Evolutionary conservation across 78 protist genomes (phyloP).

Genomic region (Isochrysis galbana): DNA sequence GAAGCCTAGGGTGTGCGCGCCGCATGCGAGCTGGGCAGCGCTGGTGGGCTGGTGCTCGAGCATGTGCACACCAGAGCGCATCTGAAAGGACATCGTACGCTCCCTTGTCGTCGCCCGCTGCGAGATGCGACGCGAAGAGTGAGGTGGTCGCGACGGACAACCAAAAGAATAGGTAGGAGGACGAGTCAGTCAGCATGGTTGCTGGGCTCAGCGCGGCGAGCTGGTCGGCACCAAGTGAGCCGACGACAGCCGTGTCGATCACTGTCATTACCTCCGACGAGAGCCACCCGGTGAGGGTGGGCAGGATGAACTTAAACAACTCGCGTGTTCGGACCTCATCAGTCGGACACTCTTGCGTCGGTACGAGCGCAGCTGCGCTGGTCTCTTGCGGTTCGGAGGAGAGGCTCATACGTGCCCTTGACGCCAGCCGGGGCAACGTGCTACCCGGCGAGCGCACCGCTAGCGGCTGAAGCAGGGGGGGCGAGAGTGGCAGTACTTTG

Average conservation of each 20-base stretch:
- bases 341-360: not conserved
- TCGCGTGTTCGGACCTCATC: not conserved
- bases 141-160: not conserved
- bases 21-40: no score
- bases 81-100: no score
- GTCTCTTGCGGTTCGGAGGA: no score
- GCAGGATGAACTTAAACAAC: not conserved
- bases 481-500: no score
- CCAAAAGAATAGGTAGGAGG: not conserved
- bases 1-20: no score
- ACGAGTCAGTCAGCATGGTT: not conserved
- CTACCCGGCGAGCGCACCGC: no score
- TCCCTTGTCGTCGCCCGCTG: not conserved
- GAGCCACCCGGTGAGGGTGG: not conserved
- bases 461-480: no score
- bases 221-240: not conserved
- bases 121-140: not conserved
- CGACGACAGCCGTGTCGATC: conserved; percentile 20
- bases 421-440: no score
- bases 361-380: no score
- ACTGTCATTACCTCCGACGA: not conserved
- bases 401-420: no score
- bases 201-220: conserved; percentile 14
- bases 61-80: no score
- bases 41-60: no score